phyloP scores from a whole-genome alignment of 257 asterid species.

The Nicotiana tabacum region DNA sequence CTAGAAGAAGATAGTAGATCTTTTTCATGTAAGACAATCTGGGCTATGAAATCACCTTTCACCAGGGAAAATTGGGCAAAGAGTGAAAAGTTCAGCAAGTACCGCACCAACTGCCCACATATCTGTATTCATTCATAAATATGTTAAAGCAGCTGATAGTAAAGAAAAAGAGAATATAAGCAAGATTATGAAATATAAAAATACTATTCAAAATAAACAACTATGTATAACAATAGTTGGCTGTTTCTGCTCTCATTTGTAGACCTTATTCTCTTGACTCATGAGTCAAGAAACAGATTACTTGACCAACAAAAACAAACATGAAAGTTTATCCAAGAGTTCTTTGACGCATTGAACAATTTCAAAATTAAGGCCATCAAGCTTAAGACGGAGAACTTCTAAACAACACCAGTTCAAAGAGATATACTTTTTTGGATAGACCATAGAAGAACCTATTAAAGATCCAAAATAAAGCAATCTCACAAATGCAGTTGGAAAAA shows the following conservation, averaged over 20 bases:
- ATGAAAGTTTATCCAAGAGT: conserved; percentile 1
- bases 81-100: conserved; percentile 93
- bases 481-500: not conserved
- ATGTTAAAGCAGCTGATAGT: not conserved
- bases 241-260: not conserved
- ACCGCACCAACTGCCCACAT: conserved; percentile 98
- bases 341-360: not conserved
- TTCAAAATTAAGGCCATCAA: not conserved
- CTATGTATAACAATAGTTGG: not conserved
- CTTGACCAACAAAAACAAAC: conserved; percentile 1
- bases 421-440: not conserved
- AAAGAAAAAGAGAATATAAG: conserved; percentile 8
- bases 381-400: not conserved
- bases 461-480: not conserved
- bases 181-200: not conserved
- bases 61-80: conserved; percentile 87
- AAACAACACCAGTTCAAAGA: not conserved
- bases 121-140: conserved; percentile 45
- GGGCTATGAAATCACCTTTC: conserved; percentile 61
- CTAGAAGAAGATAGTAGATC: not conserved
- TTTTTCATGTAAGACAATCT: conserved; percentile 4
- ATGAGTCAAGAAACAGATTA: not conserved
- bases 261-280: conserved; percentile 2
- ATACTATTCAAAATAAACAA: not conserved
- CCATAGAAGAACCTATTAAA: not conserved